These are phyloP conservation scores for Amphibolis antarctica DNA, from an alignment of 106 monocot species.

Conservation along the genomic window DNA sequence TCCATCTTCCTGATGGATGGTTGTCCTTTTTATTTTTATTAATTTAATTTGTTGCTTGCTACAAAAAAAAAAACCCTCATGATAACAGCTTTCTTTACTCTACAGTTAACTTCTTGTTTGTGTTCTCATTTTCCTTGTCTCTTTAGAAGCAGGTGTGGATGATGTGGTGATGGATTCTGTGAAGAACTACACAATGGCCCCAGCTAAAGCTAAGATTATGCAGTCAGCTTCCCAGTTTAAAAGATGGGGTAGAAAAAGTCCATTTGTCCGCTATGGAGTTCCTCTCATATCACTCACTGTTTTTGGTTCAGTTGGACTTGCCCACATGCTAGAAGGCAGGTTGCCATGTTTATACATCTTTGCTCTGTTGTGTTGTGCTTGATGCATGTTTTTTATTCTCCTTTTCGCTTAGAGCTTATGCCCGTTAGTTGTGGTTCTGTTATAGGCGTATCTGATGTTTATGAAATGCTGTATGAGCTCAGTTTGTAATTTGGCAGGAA, in stretches of 20 bases:
- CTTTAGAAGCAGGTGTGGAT: neutral
- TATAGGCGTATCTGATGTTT: neutral
- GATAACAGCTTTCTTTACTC: no score
- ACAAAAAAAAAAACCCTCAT: no score
- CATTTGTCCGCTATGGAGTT: conserved; percentile 74
- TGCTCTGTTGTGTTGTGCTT: neutral
- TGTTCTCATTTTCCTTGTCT: no score
- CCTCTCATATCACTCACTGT: conserved; percentile 52
- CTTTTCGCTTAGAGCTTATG: neutral
- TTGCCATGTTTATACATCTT: conserved; percentile 1
- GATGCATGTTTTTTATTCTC: neutral
- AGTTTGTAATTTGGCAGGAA: conserved; percentile 30
- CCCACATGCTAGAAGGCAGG: conserved; percentile 85
- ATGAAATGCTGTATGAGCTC: neutral
- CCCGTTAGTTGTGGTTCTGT: neutral
- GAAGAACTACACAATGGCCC: conserved; percentile 11
- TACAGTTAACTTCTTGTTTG: no score
- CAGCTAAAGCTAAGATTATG: conserved; percentile 19
- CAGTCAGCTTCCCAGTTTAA: conserved; percentile 51
- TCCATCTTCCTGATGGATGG: no score
- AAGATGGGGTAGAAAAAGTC: conserved; percentile 70
- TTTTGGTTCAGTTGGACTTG: conserved; percentile 75
- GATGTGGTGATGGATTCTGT: conserved; percentile 5
- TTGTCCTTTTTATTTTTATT: no score
- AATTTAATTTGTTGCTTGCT: no score